Percentiles rank a stretch among this genome's conserved stretches.
Conservation (phyloP, 2,329 filamentous ascomycete species). For the Penicillium concentricum region DNA sequence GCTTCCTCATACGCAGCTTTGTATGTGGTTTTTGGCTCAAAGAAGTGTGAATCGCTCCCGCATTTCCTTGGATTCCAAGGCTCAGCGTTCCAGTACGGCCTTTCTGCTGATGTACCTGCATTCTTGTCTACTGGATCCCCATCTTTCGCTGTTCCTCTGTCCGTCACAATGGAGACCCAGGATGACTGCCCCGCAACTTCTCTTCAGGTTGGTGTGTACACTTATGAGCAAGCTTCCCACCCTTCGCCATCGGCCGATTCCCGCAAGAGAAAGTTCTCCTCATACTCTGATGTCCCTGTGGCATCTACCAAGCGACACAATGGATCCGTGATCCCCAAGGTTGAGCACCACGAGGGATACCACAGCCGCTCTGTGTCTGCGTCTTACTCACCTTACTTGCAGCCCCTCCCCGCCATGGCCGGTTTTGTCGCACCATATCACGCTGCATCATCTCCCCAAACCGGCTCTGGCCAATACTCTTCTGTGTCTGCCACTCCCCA, state of each 20-base stretch:
- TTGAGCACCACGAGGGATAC: constrained; percentile 52
- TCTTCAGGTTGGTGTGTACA: constrained; percentile 61
- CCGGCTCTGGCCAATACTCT: constrained; percentile 44
- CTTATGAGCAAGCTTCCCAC: constrained; percentile 53
- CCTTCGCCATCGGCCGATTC: constrained; percentile 43
- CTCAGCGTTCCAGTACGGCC: constrained; percentile 66
- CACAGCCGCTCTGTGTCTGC: constrained; percentile 50
- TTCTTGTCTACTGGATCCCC: constrained; percentile 58
- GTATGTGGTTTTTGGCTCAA: constrained; percentile 74
- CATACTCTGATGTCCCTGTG: constrained; percentile 48
- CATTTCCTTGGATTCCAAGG: constrained; percentile 59
- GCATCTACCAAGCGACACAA: constrained; percentile 49
- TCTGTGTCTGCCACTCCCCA: constrained; percentile 42
- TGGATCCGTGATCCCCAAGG: constrained; percentile 49
- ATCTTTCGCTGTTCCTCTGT: constrained; percentile 58
- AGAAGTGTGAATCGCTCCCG: constrained; percentile 67
- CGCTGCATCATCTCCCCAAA: constrained; percentile 41
- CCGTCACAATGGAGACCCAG: constrained; percentile 60
- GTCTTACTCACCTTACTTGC: constrained; percentile 52
- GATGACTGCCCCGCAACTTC: constrained; percentile 52
- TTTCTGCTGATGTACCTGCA: constrained; percentile 70
- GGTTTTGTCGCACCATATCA: constrained; percentile 41
- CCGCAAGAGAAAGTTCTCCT: constrained; percentile 58
- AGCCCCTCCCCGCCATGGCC: constrained; percentile 46
- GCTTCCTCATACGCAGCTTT: constrained; percentile 55